A percentile compares a stretch with the other conserved stretches of the same genome.
Evolutionary conservation across 2,329 filamentous ascomycete genomes (phyloP).

Genomic region (Aulographum hederae): DNA sequence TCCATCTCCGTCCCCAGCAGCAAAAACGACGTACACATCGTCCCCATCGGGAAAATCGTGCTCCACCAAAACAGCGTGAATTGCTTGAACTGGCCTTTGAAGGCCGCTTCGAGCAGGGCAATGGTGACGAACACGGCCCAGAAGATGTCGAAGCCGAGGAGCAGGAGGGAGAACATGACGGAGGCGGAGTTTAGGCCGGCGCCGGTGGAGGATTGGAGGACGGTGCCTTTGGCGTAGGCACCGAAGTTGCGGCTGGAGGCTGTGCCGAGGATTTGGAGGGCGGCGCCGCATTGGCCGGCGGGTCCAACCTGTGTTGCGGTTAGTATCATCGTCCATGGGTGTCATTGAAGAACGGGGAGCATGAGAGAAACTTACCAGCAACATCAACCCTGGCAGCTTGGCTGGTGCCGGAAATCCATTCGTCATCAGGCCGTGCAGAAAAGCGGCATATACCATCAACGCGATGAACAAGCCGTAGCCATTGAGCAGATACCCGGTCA

Average conservation of each 20-base stretch:
- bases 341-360: too few relatives aligned
- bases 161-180: slow-evolving; percentile 5
- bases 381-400: slow-evolving; percentile 5
- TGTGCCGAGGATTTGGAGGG: slow-evolving; percentile 6
- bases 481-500: slow-evolving; percentile 6
- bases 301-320: slow-evolving; percentile 7
- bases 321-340: too few relatives aligned
- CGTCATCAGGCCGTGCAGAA: slow-evolving; percentile 5
- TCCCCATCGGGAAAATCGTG: slow-evolving; percentile 9
- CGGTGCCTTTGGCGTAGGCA: slow-evolving; percentile 7
- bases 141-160: slow-evolving; percentile 6
- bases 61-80: slow-evolving; percentile 7
- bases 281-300: slow-evolving; percentile 6
- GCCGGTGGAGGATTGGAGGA: slow-evolving; percentile 5
- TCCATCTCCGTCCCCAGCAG: slow-evolving; percentile 6
- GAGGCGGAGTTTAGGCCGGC: slow-evolving; percentile 2
- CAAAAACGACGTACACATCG: slow-evolving; percentile 7
- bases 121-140: slow-evolving; percentile 6
- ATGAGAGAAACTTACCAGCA: slow-evolving; percentile 4
- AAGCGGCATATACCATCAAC: slow-evolving; percentile 6
- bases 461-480: slow-evolving; percentile 7
- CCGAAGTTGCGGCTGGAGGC: slow-evolving; percentile 7
- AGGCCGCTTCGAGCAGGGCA: slow-evolving; percentile 3
- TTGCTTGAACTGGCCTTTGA: slow-evolving; percentile 5
- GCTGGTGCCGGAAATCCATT: slow-evolving; percentile 5